Evolutionary conservation across 164 flowering plant genomes (phyloP), one percentile per base, ranked within the genome.

Genomic region (Taxillus chinensis): DNA sequence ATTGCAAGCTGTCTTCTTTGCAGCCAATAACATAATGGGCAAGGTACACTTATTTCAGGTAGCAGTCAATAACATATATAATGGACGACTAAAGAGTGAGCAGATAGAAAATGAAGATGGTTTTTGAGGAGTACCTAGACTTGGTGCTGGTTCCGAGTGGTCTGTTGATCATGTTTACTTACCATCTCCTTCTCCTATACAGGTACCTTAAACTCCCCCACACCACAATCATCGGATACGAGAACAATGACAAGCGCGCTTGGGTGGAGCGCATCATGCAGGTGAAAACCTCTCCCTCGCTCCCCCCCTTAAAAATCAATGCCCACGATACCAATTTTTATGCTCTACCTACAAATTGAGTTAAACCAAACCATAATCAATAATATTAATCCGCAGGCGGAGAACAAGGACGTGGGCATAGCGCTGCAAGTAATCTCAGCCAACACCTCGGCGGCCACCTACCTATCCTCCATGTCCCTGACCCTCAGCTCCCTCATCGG

Each of bases 141-240:
- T 58, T 76, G 67, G 40, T 80, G 3, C 64, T 84, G 57, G 86
- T 84, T 39, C 89, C 89, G 3, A 27, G 39, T 55, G 85, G 86
- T 10, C 11, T 84, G 42, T 38, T 78, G 6, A 52, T 82, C 69
- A 73, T 84, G 85, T 67, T 80, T 40, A 62, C 55, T 11, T 84
- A 84, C 73, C 89, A 84, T 67, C 79, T 80, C 53, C 45, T 63
- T 67, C 82, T 84, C 27, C 79, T 84, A 27, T 79, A 80, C 67
- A 70, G 81, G 64, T 79, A 67, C 71, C 65, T 76, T 4, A 43
- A 69, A 37, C 67, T 17, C 12, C 83, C 89, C 11, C 76, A 78
- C 71, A 75, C 74, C 55, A 84, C 89, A 2, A 73, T 69, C 67
- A 64, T 80, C 14, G 86, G 89, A 43, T 80, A 72, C 37, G 84